Evolutionary conservation across 495 filamentous ascomycete genomes (phyloP).

Genomic region (Rhizodiscina lignyota): DNA sequence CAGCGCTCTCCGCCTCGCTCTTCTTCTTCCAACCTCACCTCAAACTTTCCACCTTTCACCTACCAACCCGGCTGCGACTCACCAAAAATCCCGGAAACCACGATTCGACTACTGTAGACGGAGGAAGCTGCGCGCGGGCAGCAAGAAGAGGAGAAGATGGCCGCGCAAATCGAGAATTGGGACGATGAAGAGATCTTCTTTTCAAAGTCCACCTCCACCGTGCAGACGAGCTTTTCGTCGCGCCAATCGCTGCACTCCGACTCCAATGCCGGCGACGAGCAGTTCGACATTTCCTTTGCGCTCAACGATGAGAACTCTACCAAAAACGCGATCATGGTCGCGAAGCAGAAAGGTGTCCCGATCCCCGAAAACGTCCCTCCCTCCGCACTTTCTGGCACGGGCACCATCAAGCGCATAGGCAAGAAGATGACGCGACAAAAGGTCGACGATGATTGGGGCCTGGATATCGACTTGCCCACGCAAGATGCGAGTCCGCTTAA

Average conservation of each 20-base stretch:
- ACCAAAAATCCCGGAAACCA: neutral
- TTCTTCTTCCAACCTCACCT: neutral
- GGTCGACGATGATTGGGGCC: conserved; percentile 77
- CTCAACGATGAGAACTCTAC: conserved; percentile 67
- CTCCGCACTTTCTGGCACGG: conserved; percentile 84
- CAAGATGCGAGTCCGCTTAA: conserved; percentile 10
- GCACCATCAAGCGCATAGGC: conserved; percentile 83
- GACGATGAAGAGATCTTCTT: conserved; percentile 68
- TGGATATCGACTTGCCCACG: conserved; percentile 68
- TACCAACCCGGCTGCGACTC: neutral
- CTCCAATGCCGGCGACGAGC: conserved; percentile 52
- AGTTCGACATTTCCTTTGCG: conserved; percentile 65
- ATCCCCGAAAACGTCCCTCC: conserved; percentile 79
- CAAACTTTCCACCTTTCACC: neutral
- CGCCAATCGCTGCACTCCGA: conserved; percentile 66
- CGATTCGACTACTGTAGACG: neutral
- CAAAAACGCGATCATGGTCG: conserved; percentile 69
- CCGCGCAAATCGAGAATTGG: conserved; percentile 50
- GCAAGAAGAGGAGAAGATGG: neutral
- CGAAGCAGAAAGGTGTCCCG: conserved; percentile 77
- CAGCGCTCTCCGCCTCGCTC: neutral
- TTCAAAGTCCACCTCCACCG: conserved; percentile 43
- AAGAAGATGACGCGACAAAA: conserved; percentile 57
- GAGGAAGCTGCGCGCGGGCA: too few relatives aligned
- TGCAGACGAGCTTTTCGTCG: conserved; percentile 53